Conservation (phyloP, 306 rosid species). For the Abrus precatorius region DNA sequence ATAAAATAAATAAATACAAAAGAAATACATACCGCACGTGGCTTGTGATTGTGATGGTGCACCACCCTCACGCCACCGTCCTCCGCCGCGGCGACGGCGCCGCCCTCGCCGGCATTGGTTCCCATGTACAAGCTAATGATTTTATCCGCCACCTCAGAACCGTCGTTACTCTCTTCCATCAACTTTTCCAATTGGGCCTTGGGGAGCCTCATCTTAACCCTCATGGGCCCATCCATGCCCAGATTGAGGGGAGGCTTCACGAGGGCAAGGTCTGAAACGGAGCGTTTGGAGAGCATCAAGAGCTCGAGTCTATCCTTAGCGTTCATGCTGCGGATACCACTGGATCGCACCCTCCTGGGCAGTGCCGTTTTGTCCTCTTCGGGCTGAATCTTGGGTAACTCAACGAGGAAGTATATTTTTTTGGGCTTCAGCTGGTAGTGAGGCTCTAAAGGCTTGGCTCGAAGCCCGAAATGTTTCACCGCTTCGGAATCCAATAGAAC, state of each 20-base stretch:
- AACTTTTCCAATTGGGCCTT: constrained; percentile 68
- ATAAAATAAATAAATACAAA: background rate
- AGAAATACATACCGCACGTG: constrained; percentile 58
- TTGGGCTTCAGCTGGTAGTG: constrained; percentile 64
- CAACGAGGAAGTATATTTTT: constrained; percentile 69
- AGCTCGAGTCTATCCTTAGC: constrained; percentile 86
- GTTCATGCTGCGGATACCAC: constrained; percentile 57
- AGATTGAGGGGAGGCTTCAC: background rate
- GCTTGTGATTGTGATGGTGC: constrained; percentile 43
- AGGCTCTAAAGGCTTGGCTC: constrained; percentile 78
- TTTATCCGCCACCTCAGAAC: constrained; percentile 68
- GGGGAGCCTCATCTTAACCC: constrained; percentile 75
- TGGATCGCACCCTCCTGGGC: constrained; percentile 64
- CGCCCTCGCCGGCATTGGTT: constrained; percentile 1
- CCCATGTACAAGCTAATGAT: constrained; percentile 64
- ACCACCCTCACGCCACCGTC: constrained; percentile 40
- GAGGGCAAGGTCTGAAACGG: constrained; percentile 65
- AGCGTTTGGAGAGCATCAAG: constrained; percentile 74
- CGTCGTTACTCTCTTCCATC: constrained; percentile 71
- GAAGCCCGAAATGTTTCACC: constrained; percentile 69
- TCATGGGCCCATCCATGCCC: constrained; percentile 51
- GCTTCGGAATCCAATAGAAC: constrained; percentile 71
- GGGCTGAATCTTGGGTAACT: constrained; percentile 56
- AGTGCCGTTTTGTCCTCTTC: constrained; percentile 36
- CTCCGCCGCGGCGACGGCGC: constrained; percentile 32